phyloP scores from a whole-genome alignment of 257 asterid species.

The Handroanthus guayacan region DNA sequence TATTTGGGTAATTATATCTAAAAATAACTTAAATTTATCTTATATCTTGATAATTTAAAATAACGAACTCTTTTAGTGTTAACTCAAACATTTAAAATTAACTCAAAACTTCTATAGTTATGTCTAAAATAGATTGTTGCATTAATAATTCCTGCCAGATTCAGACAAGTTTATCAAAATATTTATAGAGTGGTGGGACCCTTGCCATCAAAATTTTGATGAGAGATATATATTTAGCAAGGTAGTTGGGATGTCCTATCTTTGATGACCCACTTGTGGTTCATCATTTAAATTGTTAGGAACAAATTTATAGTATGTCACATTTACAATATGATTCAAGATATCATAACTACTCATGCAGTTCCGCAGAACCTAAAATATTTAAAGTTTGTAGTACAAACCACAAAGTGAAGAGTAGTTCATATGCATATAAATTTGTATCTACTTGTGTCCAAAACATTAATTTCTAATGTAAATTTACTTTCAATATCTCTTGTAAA shows the following conservation, averaged over 20 bases:
- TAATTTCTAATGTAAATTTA: neutral
- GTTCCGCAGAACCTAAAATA: neutral
- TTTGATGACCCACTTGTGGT: constrained; percentile 17
- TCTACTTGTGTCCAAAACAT: neutral
- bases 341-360: neutral
- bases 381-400: neutral
- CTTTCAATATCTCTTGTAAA: no score
- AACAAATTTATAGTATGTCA: constrained; percentile 8
- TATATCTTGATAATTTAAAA: no score
- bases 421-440: no score
- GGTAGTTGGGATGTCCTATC: constrained; percentile 21
- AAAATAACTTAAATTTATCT: no score
- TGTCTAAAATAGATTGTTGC: neutral
- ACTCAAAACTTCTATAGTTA: no score
- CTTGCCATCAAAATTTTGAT: neutral
- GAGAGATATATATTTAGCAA: neutral
- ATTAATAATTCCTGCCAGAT: no score
- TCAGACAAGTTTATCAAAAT: no score
- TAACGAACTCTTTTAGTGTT: no score
- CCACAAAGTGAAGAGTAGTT: no score
- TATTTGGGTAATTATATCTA: no score
- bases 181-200: no score
- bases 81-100: no score
- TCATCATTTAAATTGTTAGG: neutral
- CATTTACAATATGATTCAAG: neutral